Conservation (phyloP, 2,329 filamentous ascomycete genomes). For the Phialemonium atrogriseum region DNA sequence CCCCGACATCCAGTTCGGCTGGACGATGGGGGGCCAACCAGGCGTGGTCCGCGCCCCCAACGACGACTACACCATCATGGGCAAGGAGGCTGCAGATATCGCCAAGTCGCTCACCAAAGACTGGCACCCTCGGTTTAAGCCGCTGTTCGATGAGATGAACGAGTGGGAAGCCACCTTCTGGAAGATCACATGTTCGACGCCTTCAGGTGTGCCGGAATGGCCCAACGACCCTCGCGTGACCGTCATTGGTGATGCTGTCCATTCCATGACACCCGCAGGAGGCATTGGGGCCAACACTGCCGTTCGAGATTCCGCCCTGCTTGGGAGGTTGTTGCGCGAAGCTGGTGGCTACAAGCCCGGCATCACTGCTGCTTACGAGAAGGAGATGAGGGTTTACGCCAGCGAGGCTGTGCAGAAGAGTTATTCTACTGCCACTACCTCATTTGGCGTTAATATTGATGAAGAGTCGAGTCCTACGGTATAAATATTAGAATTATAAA, state of each 20-base stretch:
- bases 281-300: slow-evolving; percentile 51
- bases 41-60: slow-evolving; percentile 50
- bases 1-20: slow-evolving; percentile 48
- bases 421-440: slow-evolving; percentile 34
- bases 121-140: slow-evolving; percentile 48
- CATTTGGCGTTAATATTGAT: slow-evolving; percentile 39
- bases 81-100: slow-evolving; percentile 46
- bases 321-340: slow-evolving; percentile 42
- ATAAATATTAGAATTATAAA: too few species aligned
- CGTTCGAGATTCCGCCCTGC: slow-evolving; percentile 43
- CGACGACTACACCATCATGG: slow-evolving; percentile 50
- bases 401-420: slow-evolving; percentile 47
- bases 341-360: slow-evolving; percentile 45
- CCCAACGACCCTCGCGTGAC: slow-evolving; percentile 48
- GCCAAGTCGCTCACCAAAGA: slow-evolving; percentile 43
- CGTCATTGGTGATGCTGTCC: slow-evolving; percentile 48
- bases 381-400: slow-evolving; percentile 52
- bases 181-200: slow-evolving; percentile 58
- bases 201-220: slow-evolving; percentile 53
- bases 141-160: slow-evolving; percentile 50
- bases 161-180: slow-evolving; percentile 53
- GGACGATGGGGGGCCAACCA: slow-evolving; percentile 52
- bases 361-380: slow-evolving; percentile 49
- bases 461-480: slow-evolving; percentile 22
- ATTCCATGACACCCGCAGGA: slow-evolving; percentile 50